Evolutionary conservation across 768 basidiomycete genomes (phyloP), one percentile per base, ranked within the genome.

Genomic region (Gelatoporia subvermispora): DNA sequence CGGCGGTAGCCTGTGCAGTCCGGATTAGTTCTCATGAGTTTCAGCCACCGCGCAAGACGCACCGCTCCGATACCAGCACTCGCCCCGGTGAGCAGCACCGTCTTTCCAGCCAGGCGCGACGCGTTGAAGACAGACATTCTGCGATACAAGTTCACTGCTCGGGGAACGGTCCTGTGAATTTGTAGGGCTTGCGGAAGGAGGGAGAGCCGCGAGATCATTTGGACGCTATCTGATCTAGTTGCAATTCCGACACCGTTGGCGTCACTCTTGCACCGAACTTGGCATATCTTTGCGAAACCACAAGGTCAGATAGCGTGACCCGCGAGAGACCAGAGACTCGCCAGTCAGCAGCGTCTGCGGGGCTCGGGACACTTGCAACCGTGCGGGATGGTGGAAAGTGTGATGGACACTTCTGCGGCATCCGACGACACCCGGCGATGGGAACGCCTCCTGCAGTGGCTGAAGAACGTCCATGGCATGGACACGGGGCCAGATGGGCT

Each of bases 41-140:
- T 48, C 16, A 31, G 28, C 28, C 28, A 31, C 39, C 31, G 43
- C 16, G n/a, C 18, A 16, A n/a, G 28, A 67, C 84, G 63, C 60
- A 90, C 89, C 47, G 90, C 86, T 48, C 93, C 93, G 54, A 95
- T 95, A 38, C 93, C 93, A 37, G 85, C 79, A 63, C 87, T 89
- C 3, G 93, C 92, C 18, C 93, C 93, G 23, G 93, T 95, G 52
- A 95, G 77, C 43, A 95, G 77, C 49, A 92, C 86, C 28, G 84
- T 90, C 68, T 93, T 92, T 59, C 85, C 86, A 35, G 85, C 64
- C n/a, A 93, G 69, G 58, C 86, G 82, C 44, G 86, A 78, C 37
- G 85, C 74, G 64, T 86, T 87, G 78, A 93, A 93, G 45, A 93
- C 66, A 25, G 88, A 84, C 88, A 89, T 89, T 45, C 51, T 60